phyloP scores from a whole-genome alignment of 2,329 filamentous ascomycete species.

The Lachnellula arida region DNA sequence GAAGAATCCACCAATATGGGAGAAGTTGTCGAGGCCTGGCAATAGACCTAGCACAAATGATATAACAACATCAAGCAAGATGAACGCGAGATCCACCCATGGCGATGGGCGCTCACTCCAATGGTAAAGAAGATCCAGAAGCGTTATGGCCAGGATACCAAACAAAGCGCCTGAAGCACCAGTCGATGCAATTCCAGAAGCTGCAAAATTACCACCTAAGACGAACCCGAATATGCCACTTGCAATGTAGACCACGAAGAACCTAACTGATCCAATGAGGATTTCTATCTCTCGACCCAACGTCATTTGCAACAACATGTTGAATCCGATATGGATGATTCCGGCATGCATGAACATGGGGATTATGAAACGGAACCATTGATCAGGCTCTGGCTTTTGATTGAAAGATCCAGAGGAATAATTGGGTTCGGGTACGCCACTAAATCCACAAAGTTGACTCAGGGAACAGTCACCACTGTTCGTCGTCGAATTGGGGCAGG shows the following conservation, averaged over 20 bases:
- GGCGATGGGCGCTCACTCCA: constrained; percentile 78
- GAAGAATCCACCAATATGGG: constrained; percentile 91
- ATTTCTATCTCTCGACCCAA: constrained; percentile 90
- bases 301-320: constrained; percentile 85
- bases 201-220: constrained; percentile 88
- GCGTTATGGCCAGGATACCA: constrained; percentile 80
- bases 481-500: constrained; percentile 76
- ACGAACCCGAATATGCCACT: constrained; percentile 95
- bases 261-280: constrained; percentile 82
- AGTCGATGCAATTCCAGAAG: constrained; percentile 73
- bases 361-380: constrained; percentile 95
- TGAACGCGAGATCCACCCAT: constrained; percentile 79
- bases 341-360: constrained; percentile 96
- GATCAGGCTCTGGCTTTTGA: constrained; percentile 60
- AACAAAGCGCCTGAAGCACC: constrained; percentile 90
- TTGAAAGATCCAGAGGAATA: constrained; percentile 44
- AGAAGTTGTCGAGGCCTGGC: constrained; percentile 93
- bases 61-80: constrained; percentile 78
- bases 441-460: constrained; percentile 78
- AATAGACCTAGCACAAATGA: constrained; percentile 89
- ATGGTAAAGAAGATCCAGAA: constrained; percentile 88
- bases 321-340: constrained; percentile 92
- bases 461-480: constrained; percentile 63
- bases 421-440: constrained; percentile 52
- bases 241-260: constrained; percentile 82